Conservation (phyloP, 768 basidiomycete species). For the Lactarius sanguifluus region DNA sequence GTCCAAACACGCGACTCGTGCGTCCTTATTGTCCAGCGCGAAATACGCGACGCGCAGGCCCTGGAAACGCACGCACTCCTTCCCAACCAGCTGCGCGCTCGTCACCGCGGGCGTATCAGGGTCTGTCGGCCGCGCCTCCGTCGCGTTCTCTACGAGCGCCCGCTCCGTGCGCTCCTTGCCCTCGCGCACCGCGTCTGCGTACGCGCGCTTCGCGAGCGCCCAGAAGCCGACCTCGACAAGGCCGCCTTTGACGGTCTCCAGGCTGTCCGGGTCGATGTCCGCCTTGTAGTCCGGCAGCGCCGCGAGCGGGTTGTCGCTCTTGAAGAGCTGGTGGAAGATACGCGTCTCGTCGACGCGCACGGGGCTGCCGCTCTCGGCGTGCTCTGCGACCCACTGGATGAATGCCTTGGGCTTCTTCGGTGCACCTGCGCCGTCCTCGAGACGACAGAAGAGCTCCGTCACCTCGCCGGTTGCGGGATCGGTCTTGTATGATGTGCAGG, state of each 20-base stretch:
- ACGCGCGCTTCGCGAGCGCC: conserved; percentile 67
- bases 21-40: conserved; percentile 78
- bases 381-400: conserved; percentile 96
- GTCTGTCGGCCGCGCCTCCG: conserved; percentile 37
- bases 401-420: conserved; percentile 85
- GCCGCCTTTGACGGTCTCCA: conserved; percentile 77
- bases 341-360: conserved; percentile 86
- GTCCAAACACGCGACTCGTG: conserved; percentile 63
- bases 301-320: conserved; percentile 81
- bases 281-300: conserved; percentile 70
- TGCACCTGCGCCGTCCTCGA: conserved; percentile 60
- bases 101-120: conserved; percentile 71
- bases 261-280: conserved; percentile 80
- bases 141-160: conserved; percentile 50
- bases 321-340: conserved; percentile 92
- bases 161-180: conserved; percentile 61
- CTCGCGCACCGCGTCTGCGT: conserved; percentile 64
- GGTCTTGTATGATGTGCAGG: conserved; percentile 84
- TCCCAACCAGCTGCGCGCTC: conserved; percentile 77
- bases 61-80: conserved; percentile 95
- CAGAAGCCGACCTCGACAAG: conserved; percentile 91
- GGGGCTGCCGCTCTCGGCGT: conserved; percentile 73
- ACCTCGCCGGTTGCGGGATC: conserved; percentile 73
- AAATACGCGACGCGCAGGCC: conserved; percentile 96
- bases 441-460: conserved; percentile 70